Base-by-base conservation (phyloP, 257 asterid species). In the Solanum medicagineum region DNA sequence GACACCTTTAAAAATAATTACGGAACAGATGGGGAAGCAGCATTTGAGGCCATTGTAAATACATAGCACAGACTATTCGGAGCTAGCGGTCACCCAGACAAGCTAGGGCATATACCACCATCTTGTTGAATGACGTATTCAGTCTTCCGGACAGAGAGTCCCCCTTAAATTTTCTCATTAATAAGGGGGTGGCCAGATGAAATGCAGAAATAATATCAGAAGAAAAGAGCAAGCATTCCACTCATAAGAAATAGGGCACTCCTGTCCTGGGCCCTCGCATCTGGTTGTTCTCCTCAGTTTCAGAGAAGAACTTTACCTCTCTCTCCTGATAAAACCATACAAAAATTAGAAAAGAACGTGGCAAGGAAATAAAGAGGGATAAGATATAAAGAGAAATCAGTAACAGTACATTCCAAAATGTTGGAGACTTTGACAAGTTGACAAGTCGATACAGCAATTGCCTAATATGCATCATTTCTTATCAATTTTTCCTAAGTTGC, bases 191-290 rank as follows among this genome's bases (percentile, higher is more conserved):
- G 36, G 54, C 70, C 2, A 20, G 19, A 73, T 24, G 68, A 80
- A 42, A 74, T 85, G 71, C 42, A 84, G 84, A 88, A 81, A 83
- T 17, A 74, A 59, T 73, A 60, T 36, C 80, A 56, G 83, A 79
- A 79, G 63, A 51, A 75, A 66, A 77, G 17, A 19, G 12, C 2
- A 17, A 10, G 44, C 60, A 79, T 40, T 80, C 81, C 86, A 62
- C 80, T 91, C 89, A 96, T 47, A 96, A 94, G 87, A 96, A 96
- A 91, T 96, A 96, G 1, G 98, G 98, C 17, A 96, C 99, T 89
- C 99, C 99, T 12, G 94, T 92, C 90, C 99, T 95, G n/a, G 98
- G 99, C 63, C 99, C 99, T 85, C 99, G 91, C 99, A 96, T 96
- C 87, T 96, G 99, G 91, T 96, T 96, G 94, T 95, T 96, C 89